Percentiles rank a stretch among this genome's conserved stretches.
Evolutionary conservation across 2,329 filamentous ascomycete genomes (phyloP).

Genomic region (Cryphonectria nitschkei): DNA sequence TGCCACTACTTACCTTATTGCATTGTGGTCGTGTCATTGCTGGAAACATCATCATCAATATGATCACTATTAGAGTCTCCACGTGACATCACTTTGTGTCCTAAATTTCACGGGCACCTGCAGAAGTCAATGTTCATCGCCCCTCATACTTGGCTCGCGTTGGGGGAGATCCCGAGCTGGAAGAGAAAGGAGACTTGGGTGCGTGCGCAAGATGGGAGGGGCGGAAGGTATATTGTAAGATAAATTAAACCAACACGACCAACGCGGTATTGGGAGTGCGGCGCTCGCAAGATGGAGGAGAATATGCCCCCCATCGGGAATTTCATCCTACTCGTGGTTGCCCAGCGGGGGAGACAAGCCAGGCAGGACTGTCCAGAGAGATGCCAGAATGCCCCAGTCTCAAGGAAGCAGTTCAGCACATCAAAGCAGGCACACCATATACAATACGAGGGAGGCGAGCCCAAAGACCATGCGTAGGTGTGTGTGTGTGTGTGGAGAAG

Average conservation of each 20-base stretch:
- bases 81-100: no score
- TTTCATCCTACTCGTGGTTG: not conserved
- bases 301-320: no score
- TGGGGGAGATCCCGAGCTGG: no score
- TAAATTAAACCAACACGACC: not conserved
- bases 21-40: not conserved
- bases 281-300: not conserved
- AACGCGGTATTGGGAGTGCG: not conserved
- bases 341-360: not conserved
- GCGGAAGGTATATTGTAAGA: not conserved
- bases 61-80: no score
- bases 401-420: not conserved
- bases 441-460: no score
- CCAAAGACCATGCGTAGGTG: no score
- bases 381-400: not conserved
- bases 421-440: not conserved
- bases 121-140: not conserved
- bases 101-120: not conserved
- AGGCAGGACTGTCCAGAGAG: not conserved
- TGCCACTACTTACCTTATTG: not conserved
- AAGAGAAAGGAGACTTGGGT: no score
- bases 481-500: not conserved
- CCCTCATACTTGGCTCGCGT: no score
- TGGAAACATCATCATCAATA: not conserved
- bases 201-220: no score